Conservation (phyloP, 345 rosid species). For the Dipteronia dyeriana region DNA sequence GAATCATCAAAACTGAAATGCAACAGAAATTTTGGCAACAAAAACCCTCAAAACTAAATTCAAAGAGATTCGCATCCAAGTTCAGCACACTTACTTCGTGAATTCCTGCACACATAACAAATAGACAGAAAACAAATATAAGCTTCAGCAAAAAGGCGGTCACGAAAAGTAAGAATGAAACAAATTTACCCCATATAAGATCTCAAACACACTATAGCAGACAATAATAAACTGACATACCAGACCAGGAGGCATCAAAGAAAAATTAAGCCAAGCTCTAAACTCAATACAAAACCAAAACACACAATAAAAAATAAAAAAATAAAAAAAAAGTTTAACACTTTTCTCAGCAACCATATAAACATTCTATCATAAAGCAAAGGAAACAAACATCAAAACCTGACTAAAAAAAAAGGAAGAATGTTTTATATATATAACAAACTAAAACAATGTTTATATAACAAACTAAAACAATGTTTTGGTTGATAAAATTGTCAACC, state of each 20-base stretch:
- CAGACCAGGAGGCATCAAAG: neutral
- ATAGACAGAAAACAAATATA: neutral
- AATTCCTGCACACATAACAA: slow-evolving; percentile 65
- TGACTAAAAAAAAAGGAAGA: too few species aligned
- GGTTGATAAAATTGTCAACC: too few species aligned
- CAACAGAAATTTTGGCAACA: neutral
- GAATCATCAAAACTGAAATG: neutral
- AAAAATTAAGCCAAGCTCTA: too few species aligned
- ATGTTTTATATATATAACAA: too few species aligned
- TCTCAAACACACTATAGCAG: neutral
- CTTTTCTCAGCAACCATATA: too few species aligned
- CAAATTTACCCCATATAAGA: neutral
- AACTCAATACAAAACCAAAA: too few species aligned
- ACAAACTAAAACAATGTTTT: too few species aligned
- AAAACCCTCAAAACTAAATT: neutral
- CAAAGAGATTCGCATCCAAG: slow-evolving; percentile 15
- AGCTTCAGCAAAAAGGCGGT: slow-evolving; percentile 5
- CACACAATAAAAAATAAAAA: too few species aligned
- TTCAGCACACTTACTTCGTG: slow-evolving; percentile 88
- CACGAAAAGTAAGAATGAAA: neutral
- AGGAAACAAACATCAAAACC: too few species aligned
- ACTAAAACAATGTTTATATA: neutral
- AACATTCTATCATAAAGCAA: too few species aligned
- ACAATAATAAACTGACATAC: neutral
- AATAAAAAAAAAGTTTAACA: too few species aligned